Percentiles rank a stretch among this genome's conserved stretches.
Evolutionary conservation across 2,329 filamentous ascomycete genomes (phyloP).

Genomic region (Xylaria sp.): DNA sequence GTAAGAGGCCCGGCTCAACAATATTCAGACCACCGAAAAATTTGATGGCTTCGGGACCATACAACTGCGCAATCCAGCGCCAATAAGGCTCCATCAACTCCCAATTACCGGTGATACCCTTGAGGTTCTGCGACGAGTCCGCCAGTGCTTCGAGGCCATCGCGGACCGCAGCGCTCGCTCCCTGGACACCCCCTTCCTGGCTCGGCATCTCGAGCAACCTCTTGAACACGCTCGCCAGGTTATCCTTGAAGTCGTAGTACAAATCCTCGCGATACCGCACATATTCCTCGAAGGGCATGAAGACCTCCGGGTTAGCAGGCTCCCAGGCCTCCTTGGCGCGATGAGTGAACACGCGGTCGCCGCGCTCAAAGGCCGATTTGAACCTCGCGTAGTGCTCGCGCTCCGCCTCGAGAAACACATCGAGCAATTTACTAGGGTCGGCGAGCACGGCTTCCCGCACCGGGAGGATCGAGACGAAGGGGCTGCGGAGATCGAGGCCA

Average conservation of each 20-base stretch:
- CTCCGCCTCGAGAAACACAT: constrained; percentile 44
- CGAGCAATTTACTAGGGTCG: constrained; percentile 37
- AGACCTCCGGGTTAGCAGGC: constrained; percentile 42
- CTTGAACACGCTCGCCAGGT: constrained; percentile 45
- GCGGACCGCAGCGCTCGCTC: constrained; percentile 29
- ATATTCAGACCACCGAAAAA: constrained; percentile 53
- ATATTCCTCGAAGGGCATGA: constrained; percentile 55
- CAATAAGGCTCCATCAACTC: constrained; percentile 49
- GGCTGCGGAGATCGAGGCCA: constrained; percentile 53
- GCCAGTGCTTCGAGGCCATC: constrained; percentile 33
- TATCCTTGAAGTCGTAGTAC: constrained; percentile 20
- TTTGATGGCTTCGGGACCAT: constrained; percentile 50
- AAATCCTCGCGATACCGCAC: constrained; percentile 44
- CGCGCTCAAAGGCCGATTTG: constrained; percentile 45
- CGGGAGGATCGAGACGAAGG: constrained; percentile 51
- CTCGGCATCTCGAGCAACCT: constrained; percentile 45
- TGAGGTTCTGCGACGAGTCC: background rate
- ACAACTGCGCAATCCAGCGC: constrained; percentile 54
- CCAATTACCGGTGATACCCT: constrained; percentile 36
- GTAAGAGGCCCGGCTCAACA: constrained; percentile 52
- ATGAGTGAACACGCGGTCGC: constrained; percentile 14
- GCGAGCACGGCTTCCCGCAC: constrained; percentile 43
- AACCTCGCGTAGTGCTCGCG: constrained; percentile 43
- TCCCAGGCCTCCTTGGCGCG: constrained; percentile 37
- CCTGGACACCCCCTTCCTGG: constrained; percentile 37